Evolutionary conservation across 225 moss, liverwort and hornwort genomes (phyloP), one percentile per base, ranked within the genome.

Genomic region (Thuidium tamariscinum): DNA sequence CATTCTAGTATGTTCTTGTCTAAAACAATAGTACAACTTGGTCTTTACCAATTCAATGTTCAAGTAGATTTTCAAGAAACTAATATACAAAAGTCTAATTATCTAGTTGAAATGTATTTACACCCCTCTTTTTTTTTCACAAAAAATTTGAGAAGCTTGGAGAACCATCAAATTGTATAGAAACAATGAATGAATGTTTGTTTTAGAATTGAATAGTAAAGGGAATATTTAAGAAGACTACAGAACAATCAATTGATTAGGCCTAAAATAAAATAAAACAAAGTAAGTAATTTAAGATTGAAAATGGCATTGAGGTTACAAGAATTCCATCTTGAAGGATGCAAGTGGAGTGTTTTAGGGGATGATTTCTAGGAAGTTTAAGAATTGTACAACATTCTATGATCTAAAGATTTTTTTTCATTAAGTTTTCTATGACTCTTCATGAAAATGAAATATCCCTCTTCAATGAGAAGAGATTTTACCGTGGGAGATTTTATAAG

Each of bases 21-120:
- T 25, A 11, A 25, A 36, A 56, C 17, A 41, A 9, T 6, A 0
- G 1, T 9, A 9, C 2, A 44, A 32, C 6, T 1, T 0, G 0
- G 30, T 29, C 21, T 21, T 16, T 16, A 13, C 7, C 0, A 65
- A 0, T 52, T 41, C 1, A 23, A 0, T 42, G 22, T 30, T 56
- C 7, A 22, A 22, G 4, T 70, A 82, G 15, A 6, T 42, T 32
- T 55, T 42, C 20, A 21, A 15, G 16, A 23, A 11, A 5, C 16
- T 69, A 7, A 16, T 32, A 7, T 59, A 19, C 8, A 41, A 13
- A 79, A 11, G 30, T 42, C 4, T 60, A 21, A 8, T 13, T 20
- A 7, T 71, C 46, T 59, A 18, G 18, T 46, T 72, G 16, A 25
- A 69, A 57, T 44, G 5, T 29, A 2, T 59, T 72, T 7, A 5